Base-by-base conservation (phyloP, 1,284 basidiomycete genomes). In the Sporisorium exsertum region DNA sequence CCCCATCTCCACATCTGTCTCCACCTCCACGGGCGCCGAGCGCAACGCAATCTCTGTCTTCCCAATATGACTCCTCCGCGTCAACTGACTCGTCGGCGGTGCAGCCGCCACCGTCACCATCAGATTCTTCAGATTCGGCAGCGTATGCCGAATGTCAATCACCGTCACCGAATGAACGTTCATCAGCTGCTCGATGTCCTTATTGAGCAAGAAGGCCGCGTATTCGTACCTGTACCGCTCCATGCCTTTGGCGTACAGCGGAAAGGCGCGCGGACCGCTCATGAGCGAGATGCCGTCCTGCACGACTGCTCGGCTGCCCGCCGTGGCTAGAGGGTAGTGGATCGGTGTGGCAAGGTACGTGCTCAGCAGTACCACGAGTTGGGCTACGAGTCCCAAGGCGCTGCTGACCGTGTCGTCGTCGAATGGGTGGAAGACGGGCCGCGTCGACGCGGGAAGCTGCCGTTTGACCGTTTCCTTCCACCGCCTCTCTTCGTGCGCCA, bases 221-320 rank as follows among this genome's bases (percentile, higher is more conserved):
- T 99, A 99, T 85, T 99, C 96, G 85, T 97, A 99, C 29, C 97
- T 89, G 86, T 98, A 98, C 45, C 91, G 91, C 85, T 99, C 97
- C 62, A 97, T 94, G 12, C 95, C 94, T 86, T 91, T 93, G 0
- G 93, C 92, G 84, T 95, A 98, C 37, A 99, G 87, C 12, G 96
- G 95, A 85, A 84, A 84, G 40, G 78, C 75, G 26, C 83, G 58
- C 0, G 83, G 83, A 13, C 84, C 83, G 20, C 57, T 67, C 83
- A 85, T 85, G 15, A 82, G 58, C 63, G 81, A 83, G 57, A 85
- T 85, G 4, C 70, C 62, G 42, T 85, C 84, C 43, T 78, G 77
- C 6, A 84, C 64, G 6, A 81, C 73, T 3, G 82, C 76, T 8
- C 83, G 47, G 43, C 82, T 83, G 4, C 82, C 84, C 8, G 80